Evolutionary conservation across 1,139 yeast species (phyloP), one percentile per base, ranked within the genome.

Genomic region (Geotrichum fermentans): DNA sequence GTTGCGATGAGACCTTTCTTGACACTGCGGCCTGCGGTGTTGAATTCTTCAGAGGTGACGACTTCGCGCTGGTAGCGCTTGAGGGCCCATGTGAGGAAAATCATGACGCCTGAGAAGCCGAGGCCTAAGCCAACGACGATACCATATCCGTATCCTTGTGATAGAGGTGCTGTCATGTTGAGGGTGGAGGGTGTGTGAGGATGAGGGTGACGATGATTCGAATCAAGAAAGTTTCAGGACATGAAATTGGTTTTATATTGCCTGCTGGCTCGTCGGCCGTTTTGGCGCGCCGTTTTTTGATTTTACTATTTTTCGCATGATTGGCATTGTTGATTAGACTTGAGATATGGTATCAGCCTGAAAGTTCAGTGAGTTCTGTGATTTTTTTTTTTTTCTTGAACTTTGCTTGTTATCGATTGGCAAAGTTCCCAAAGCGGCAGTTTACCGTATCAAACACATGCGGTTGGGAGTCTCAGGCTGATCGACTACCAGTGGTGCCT

Each of bases 91-190:
- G 96, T 86, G 50, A 86, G 81, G 43, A 74, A 63, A 61, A 87
- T 78, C 96, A 88, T 88, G 53, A 87, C 87, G 8, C 74, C 59
- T 8, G 96, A 85, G 63, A 88, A 88, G 8, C 81, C 82, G 40
- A 85, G 75, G 43, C 97, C 97, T 28, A 89, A 74, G 18, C 97
- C 97, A 17, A 87, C 83, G 18, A 89, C 87, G 52, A 89, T 83
- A 29, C 89, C 96, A 61, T 88, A 89, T n/a, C 96, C 96, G n/a
- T 85, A 90, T 42, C 86, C 83, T 64, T 83, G 85, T 2, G 83
- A 77, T 21, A 80, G 67, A 2, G 78, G 75, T 40, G 58, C 42
- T 13, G 45, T 11, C 36, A 29, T 40, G 20, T 13, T 24, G 8
- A 24, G 6, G 10, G 8, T 24, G 28, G 28, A 24, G 28, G 28